Percentiles rank a stretch among this genome's conserved stretches.
Conservation (phyloP, 2,329 filamentous ascomycete genomes). For the Cytospora paraplurivora region DNA sequence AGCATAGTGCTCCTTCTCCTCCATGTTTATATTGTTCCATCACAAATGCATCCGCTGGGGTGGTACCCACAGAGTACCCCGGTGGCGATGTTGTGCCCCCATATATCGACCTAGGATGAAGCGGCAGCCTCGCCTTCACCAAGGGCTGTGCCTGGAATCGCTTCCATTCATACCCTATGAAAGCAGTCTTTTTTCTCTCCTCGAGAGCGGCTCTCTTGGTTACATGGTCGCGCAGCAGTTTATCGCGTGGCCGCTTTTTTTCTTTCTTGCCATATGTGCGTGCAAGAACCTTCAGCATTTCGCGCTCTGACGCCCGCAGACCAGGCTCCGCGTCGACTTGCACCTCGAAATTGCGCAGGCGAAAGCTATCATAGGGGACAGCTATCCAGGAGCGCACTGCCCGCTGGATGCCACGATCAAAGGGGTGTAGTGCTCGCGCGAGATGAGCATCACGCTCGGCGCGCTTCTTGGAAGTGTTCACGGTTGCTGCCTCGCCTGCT, state of each 20-base stretch:
- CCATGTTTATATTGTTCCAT: neutral
- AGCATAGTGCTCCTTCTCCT: neutral
- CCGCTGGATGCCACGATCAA: slow-evolving; percentile 45
- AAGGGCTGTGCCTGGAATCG: slow-evolving; percentile 41
- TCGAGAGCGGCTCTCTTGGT: slow-evolving; percentile 71
- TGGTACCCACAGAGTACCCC: neutral
- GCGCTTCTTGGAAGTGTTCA: slow-evolving; percentile 13
- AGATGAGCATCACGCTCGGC: slow-evolving; percentile 34
- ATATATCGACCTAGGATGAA: neutral
- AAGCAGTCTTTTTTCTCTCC: slow-evolving; percentile 79
- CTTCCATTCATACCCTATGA: slow-evolving; percentile 87
- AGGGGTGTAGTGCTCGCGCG: slow-evolving; percentile 40
- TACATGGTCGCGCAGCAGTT: slow-evolving; percentile 72
- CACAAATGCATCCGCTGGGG: neutral
- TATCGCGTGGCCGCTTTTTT: slow-evolving; percentile 80
- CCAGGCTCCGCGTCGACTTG: slow-evolving; percentile 47
- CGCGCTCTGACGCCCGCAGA: slow-evolving; percentile 42
- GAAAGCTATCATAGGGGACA: slow-evolving; percentile 50
- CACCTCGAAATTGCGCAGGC: slow-evolving; percentile 51
- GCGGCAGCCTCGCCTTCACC: neutral
- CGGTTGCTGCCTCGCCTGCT: neutral
- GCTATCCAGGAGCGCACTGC: slow-evolving; percentile 49
- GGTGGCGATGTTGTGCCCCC: neutral
- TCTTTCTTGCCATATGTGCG: slow-evolving; percentile 62
- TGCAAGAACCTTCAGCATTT: slow-evolving; percentile 53